Percentiles rank a stretch among this genome's conserved stretches.
These are phyloP conservation scores for Tolypocladium album DNA, from an alignment of 2,329 filamentous ascomycete species.

Conservation along the genomic window DNA sequence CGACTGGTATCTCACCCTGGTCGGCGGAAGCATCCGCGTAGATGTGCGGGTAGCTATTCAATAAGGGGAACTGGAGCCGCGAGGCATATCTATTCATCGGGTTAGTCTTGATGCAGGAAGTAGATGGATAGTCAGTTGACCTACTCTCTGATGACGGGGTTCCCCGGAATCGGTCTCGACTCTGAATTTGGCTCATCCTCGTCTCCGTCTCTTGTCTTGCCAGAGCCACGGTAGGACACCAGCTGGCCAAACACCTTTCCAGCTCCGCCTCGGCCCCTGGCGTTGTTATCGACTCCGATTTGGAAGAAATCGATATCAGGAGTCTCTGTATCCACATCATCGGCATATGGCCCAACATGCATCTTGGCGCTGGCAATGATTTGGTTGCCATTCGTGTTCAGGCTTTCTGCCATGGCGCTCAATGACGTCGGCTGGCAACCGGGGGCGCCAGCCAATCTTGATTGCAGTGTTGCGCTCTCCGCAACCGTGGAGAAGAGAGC, in stretches of 20 bases:
- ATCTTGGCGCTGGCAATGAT: constrained; percentile 67
- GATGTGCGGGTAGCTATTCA: constrained; percentile 76
- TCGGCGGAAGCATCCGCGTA: constrained; percentile 37
- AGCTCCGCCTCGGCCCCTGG: constrained; percentile 3
- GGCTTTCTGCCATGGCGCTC: constrained; percentile 49
- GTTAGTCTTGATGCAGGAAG: not conserved
- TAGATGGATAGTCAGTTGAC: not conserved
- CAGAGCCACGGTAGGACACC: constrained; percentile 10
- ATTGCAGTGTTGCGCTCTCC: constrained; percentile 69
- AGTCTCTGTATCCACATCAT: constrained; percentile 16
- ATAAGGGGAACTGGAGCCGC: constrained; percentile 39
- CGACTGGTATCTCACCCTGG: constrained; percentile 27
- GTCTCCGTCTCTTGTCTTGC: not conserved
- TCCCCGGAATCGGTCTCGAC: constrained; percentile 13
- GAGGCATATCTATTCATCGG: constrained; percentile 2
- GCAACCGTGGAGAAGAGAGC: constrained; percentile 66
- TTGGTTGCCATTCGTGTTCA: constrained; percentile 71
- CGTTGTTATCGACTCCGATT: constrained; percentile 8
- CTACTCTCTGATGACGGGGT: constrained; percentile 17
- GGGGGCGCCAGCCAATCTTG: constrained; percentile 47
- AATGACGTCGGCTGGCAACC: constrained; percentile 37
- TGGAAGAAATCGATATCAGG: constrained; percentile 21
- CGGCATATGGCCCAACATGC: constrained; percentile 34
- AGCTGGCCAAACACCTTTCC: constrained; percentile 19
- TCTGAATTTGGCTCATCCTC: constrained; percentile 3